Base-by-base conservation (phyloP, 2,329 filamentous ascomycete species). In the Botrytis pseudocinerea region DNA sequence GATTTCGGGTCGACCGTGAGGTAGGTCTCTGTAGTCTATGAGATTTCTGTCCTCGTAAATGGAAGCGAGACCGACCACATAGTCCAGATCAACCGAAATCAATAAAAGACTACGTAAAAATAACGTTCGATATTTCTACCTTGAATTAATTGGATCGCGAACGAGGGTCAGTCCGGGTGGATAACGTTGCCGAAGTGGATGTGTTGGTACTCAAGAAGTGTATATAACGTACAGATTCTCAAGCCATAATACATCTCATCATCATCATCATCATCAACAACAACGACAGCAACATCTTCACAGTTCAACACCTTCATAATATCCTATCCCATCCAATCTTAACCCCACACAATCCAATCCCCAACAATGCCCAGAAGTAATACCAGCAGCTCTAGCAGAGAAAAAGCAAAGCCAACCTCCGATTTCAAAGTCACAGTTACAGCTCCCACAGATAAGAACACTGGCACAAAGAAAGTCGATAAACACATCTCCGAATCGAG, bases 71-170 rank as follows among this genome's bases (percentile, higher is more conserved):
- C 48, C 48, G 25, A n/a, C 16, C 12, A 12, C 4, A 54, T 2
- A 16, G 48, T 9, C 25, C 12, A 54, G 25, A 54, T 16, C 25
- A 2, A 16, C 48, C 25, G 25, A 54, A 54, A 16, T 2, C 12
- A n/a, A n/a, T 7, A n/a, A n/a, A 54, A 54, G 16, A 2, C 14
- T 6, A n/a, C 1, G 1, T 16, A n/a, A 54, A 54, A 54, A n/a
- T 16, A 16, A 14, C 48, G 5, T 12, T 1, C n/a, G 20, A 2
- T n/a, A 16, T 16, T 54, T n/a, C 6, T 28, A 0, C 14, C n/a
- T 28, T 28, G 51, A 4, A 8, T 28, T 18, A 1, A 57, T 14
- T 28, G 51, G n/a, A 18, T 57, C n/a, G n/a, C n/a, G n/a, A 28
- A 28, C 7, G 6, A 57, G n/a, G 7, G 51, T 3, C 14, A 14